Base-by-base conservation (phyloP, 495 filamentous ascomycete species). In the Xylaria curta region DNA sequence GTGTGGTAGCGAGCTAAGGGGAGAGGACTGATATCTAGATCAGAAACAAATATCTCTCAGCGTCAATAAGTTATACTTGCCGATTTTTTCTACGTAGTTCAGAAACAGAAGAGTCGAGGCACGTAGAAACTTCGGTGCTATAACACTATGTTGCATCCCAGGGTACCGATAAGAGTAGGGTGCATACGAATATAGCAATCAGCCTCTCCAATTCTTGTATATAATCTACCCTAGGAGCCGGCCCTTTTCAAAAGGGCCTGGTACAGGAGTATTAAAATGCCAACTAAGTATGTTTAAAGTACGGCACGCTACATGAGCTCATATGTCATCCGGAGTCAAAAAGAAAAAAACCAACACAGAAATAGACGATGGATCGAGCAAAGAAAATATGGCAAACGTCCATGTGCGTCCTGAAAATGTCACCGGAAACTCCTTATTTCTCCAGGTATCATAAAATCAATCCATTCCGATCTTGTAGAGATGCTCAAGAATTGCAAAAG, bases 381-480 rank as follows among this genome's bases (percentile, higher is more conserved):
- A 77, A 67, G 31, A 70, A 73, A 63, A 74, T 66, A 51, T 31
- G 76, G 69, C 31, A 46, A 67, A 69, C 65, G 72, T 65, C 66
- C 66, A 59, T 59, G 68, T 67, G 71, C 69, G 33, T 51, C 49
- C 73, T 68, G 15, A 54, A 69, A 46, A 68, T 69, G 38, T 75
- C 44, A n/a, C 53, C 70, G 67, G 38, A 62, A 79, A 78, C 74
- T 78, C 76, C 74, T 46, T 75, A 66, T 61, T 71, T 70, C 76
- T 73, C 73, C 68, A 79, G 78, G 78, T 79, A 79, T 79, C 78
- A 79, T 78, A 73, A 73, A 72, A 75, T 74, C 38, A 36, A 70
- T 59, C 72, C 62, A 36, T 67, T 71, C 74, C 71, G 60, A 31
- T 60, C 68, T 62, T 66, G 76, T 70, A 70, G 69, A 68, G 71